Evolutionary conservation across 2,329 filamentous ascomycete genomes (phyloP), one percentile per base, ranked within the genome.

Genomic region (Ceratocystis colombiana): DNA sequence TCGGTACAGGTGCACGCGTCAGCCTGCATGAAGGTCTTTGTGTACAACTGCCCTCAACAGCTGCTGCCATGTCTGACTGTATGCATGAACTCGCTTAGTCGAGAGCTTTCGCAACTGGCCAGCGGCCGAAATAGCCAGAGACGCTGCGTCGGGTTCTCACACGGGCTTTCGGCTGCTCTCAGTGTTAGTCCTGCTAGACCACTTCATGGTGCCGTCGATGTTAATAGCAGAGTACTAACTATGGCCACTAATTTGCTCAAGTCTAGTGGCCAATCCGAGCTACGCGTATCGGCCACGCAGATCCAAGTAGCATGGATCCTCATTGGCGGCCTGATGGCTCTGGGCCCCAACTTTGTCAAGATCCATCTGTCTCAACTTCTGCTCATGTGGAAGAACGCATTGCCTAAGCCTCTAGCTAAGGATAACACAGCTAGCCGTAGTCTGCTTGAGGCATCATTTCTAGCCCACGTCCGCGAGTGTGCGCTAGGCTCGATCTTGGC

Each of bases 281-380:
- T 99, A 64, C 86, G 93, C 33, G 86, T 94, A 45, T 96, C 94
- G 5, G 90, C 90, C 71, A 96, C 91, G 1, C 94, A 99, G 73
- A 91, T 99, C 28, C 94, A 99, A 73, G 92, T 99, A 1, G 94
- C 94, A 4, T 99, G 94, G 93, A 95, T 96, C 61, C 79, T 99
- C 67, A 96, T 99, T 61, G 94, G 95, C 46, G 94, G 95, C 0
- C 78, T 99, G 65, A 97, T 97, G 93, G 91, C 92, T 0, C 82
- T 99, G 0, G 94, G 94, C 0, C 93, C 94, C 3, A 97, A 96
- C 74, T 99, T 99, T 74, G 93, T 97, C 75, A 99, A 99, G 77
- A 97, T 97, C 28, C 94, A 99, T 75, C 82, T 99, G 6, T 93
- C 92, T 1, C 94, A 99, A 73, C 80, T 99, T 25, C 84, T 99